Conservation (phyloP, 148 eudicot genomes). For the Fagopyrum esculentum region DNA sequence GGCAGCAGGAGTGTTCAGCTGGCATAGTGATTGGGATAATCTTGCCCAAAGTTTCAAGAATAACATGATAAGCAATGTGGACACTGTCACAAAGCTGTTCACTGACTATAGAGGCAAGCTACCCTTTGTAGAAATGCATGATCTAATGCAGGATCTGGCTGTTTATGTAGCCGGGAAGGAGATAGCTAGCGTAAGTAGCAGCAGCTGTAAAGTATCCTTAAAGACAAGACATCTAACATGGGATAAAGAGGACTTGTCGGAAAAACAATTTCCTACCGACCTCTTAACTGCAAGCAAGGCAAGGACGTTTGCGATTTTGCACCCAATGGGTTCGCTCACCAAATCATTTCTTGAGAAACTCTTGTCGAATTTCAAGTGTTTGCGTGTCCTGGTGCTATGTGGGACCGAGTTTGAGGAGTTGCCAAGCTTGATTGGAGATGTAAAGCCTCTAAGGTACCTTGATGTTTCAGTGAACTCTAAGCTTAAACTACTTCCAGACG, state of each 20-base stretch:
- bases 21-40: not conserved
- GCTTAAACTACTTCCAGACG: slow-evolving; percentile 34
- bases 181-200: slow-evolving; percentile 20
- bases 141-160: slow-evolving; percentile 41
- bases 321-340: slow-evolving; percentile 15
- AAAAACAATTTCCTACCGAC: slow-evolving; percentile 16
- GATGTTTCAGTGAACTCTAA: slow-evolving; percentile 21
- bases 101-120: slow-evolving; percentile 19
- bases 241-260: slow-evolving; percentile 19
- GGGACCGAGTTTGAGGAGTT: slow-evolving; percentile 28
- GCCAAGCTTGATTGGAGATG: slow-evolving; percentile 34
- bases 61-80: not conserved
- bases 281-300: slow-evolving; percentile 24
- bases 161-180: slow-evolving; percentile 32
- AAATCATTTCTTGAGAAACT: slow-evolving; percentile 27
- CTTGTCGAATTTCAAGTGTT: slow-evolving; percentile 17
- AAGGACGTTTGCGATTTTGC: slow-evolving; percentile 24
- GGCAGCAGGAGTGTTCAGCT: slow-evolving; percentile 2
- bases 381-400: slow-evolving; percentile 26
- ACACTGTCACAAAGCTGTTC: not conserved
- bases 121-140: slow-evolving; percentile 31
- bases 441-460: slow-evolving; percentile 38
- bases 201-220: slow-evolving; percentile 18
- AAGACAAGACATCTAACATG: slow-evolving; percentile 21
- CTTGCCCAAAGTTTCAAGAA: not conserved